A percentile compares a stretch with the other conserved stretches of the same genome.
phyloP scores from a whole-genome alignment of 1,284 basidiomycete genomes.

The Neonothopanus nambi region DNA sequence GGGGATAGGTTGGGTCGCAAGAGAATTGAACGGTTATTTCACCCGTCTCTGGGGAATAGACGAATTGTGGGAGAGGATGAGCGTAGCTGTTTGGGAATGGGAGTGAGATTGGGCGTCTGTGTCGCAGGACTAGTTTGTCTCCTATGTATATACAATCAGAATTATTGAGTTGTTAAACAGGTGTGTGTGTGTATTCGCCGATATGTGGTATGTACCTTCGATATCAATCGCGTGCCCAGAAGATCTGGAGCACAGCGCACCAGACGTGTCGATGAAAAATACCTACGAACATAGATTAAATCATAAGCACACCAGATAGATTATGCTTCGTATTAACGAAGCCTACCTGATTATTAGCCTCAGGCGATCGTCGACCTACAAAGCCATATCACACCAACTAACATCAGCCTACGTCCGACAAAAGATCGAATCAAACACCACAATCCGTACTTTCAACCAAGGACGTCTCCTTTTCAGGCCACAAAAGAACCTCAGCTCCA shows the following conservation, averaged over 20 bases:
- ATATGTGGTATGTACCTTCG: conserved; percentile 47
- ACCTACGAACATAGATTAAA: conserved; percentile 43
- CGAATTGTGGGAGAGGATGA: conserved; percentile 73
- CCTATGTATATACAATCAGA: conserved; percentile 43
- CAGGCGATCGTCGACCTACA: conserved; percentile 63
- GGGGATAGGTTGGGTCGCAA: conserved; percentile 62
- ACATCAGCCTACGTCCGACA: no score
- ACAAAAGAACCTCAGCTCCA: conserved; percentile 64
- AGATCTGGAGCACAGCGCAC: conserved; percentile 70
- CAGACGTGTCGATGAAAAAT: conserved; percentile 77
- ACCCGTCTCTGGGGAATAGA: conserved; percentile 51
- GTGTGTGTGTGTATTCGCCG: background rate
- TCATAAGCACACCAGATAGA: no score
- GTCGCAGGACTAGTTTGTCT: conserved; percentile 65
- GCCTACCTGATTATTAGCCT: conserved; percentile 70
- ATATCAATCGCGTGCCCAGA: conserved; percentile 82
- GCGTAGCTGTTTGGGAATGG: conserved; percentile 76
- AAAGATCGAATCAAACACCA: background rate
- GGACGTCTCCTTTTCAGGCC: conserved; percentile 69
- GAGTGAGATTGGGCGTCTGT: conserved; percentile 67
- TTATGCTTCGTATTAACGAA: background rate
- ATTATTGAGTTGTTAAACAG: conserved; percentile 4
- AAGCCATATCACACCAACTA: conserved; percentile 12
- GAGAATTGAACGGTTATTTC: conserved; percentile 63
- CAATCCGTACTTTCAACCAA: conserved; percentile 65